These are phyloP conservation scores for Cavenderia fasciculata DNA, from an alignment of 78 protist species.

Conservation along the genomic window DNA sequence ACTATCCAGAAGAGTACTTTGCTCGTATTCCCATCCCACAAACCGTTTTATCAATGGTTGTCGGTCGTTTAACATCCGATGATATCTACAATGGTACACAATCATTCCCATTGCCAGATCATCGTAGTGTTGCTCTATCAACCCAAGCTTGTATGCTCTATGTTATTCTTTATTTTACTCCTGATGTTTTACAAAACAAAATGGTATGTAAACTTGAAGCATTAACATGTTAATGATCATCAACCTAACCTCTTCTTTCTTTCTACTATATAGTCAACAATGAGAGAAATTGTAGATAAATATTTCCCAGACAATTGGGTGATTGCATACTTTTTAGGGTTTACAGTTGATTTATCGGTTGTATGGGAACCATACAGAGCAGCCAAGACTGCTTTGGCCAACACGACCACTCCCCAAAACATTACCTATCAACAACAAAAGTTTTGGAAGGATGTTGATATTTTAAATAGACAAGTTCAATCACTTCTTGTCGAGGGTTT, in stretches of 20 bases:
- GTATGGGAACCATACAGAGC: slow-evolving; percentile 96
- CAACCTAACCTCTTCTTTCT: too few species aligned
- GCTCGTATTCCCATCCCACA: slow-evolving; percentile 71
- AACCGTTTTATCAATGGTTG: slow-evolving; percentile 87
- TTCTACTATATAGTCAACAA: slow-evolving; percentile 71
- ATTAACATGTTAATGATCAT: not conserved
- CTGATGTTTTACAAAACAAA: slow-evolving; percentile 85
- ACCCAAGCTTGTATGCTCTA: slow-evolving; percentile 96
- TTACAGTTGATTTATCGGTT: slow-evolving; percentile 91
- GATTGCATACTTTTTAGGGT: slow-evolving; percentile 96
- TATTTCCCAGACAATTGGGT: slow-evolving; percentile 98
- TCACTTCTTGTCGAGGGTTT: slow-evolving; percentile 80
- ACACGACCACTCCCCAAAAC: slow-evolving; percentile 78
- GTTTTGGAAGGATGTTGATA: slow-evolving; percentile 53
- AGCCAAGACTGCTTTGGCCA: slow-evolving; percentile 92
- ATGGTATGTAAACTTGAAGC: slow-evolving; percentile 27
- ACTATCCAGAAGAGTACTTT: slow-evolving; percentile 95
- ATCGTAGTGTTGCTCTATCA: slow-evolving; percentile 96
- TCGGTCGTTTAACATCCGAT: slow-evolving; percentile 95
- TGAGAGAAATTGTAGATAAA: slow-evolving; percentile 98
- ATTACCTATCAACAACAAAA: slow-evolving; percentile 25
- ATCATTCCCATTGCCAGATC: slow-evolving; percentile 97
- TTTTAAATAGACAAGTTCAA: slow-evolving; percentile 33
- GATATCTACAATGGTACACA: slow-evolving; percentile 93
- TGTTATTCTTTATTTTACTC: slow-evolving; percentile 95